Conservation (phyloP, 768 basidiomycete species). For the Termitomyces sp. region DNA sequence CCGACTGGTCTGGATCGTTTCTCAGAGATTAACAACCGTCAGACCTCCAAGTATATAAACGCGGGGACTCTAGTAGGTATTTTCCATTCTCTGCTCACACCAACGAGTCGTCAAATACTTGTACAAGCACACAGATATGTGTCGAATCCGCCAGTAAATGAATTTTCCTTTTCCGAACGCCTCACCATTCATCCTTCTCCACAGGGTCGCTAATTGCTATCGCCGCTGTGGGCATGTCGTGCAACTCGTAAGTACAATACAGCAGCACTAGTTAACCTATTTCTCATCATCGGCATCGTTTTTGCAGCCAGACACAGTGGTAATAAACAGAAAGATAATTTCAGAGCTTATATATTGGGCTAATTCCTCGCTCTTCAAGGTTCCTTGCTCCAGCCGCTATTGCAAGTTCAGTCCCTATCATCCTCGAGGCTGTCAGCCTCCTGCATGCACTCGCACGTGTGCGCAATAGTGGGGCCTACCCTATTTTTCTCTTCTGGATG, state of each 20-base stretch:
- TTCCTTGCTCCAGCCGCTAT: constrained; percentile 19
- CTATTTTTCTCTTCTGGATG: background rate
- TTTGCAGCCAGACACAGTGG: background rate
- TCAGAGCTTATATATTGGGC: background rate
- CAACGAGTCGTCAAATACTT: background rate
- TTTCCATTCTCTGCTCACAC: background rate
- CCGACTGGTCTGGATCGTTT: background rate
- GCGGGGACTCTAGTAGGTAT: background rate
- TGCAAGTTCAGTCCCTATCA: constrained; percentile 54
- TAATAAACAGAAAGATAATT: background rate
- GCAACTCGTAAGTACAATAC: constrained; percentile 3
- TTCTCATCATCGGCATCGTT: background rate
- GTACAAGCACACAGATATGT: constrained; percentile 1
- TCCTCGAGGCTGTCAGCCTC: constrained; percentile 35
- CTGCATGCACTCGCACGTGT: constrained; percentile 35
- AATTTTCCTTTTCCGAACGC: background rate
- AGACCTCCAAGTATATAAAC: background rate
- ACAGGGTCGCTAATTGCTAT: constrained; percentile 11
- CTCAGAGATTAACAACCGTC: background rate
- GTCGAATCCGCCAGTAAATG: constrained; percentile 11
- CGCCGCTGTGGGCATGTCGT: constrained; percentile 9
- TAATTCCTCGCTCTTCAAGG: background rate
- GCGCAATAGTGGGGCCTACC: constrained; percentile 37
- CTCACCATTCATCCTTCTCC: background rate
- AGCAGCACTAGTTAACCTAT: background rate